Evolutionary conservation across 1,139 yeast genomes (phyloP), one percentile per base, ranked within the genome.

Genomic region (Scheffersomyces illinoinensis): DNA sequence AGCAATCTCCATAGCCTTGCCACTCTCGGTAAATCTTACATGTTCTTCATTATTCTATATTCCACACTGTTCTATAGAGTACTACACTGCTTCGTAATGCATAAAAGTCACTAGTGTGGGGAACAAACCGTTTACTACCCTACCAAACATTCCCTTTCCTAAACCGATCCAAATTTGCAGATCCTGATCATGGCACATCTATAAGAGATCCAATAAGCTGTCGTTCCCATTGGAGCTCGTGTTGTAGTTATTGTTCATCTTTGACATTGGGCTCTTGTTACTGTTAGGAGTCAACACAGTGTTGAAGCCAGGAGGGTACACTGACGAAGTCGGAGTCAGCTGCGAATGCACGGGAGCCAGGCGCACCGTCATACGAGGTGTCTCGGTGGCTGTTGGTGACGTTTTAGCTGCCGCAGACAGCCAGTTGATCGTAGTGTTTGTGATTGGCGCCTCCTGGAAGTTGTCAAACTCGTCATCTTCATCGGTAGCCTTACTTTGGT

Each of bases 401-500:
- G 56, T 53, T 43, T 54, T 57, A 8, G 56, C 23, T 21, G 59
- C 59, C 57, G 68, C 74, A 8, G 62, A 57, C 46, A 57, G 59
- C 76, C 76, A 72, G 55, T 71, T 64, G 33, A 70, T 63, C 33
- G 56, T n/a, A 54, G 56, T 33, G 23, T 20, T 48, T 8, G 48
- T 17, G 14, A 56, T 53, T 1, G 59, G 60, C 4, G 74, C 75
- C 61, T 68, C 71, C 56, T 74, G 78, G 62, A 75, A 75, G 23
- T 73, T 76, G 55, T 71, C 73, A 58, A 74, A 74, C 19, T 73
- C 78, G 56, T 73, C 77, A 23, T 71, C 76, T 20, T 68, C 73
- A 5, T 64, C 64, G 53, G 59, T 55, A 20, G 46, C 53, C 26
- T 55, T 56, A 50, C 52, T 48, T 18, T 59, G 58, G 53, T 56